These are phyloP conservation scores for Sequoiadendron giganteum DNA, from an alignment of 75 land plant species.

Conservation along the genomic window DNA sequence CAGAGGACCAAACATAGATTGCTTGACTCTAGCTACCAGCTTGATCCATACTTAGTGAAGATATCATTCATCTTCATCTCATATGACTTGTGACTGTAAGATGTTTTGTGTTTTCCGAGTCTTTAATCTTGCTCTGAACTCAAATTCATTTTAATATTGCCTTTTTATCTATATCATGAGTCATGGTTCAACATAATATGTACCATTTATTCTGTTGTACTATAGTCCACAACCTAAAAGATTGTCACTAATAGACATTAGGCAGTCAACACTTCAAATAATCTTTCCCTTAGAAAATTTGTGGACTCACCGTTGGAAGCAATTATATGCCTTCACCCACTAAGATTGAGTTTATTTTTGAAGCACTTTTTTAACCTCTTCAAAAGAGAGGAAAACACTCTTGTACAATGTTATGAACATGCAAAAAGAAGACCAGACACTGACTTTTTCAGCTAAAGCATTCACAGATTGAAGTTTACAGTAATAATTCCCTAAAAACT, in stretches of 20 bases:
- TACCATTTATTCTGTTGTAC: background rate
- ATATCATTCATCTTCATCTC: no score
- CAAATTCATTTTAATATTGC: background rate
- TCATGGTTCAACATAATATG: background rate
- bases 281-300: background rate
- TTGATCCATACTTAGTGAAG: no score
- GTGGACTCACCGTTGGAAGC: background rate
- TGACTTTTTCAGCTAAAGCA: background rate
- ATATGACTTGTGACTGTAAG: no score
- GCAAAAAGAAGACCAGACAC: background rate
- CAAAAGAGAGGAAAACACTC: background rate
- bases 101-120: no score
- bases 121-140: background rate
- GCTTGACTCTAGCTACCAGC: background rate
- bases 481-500: background rate
- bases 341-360: background rate
- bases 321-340: background rate
- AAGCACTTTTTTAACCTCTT: background rate
- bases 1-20: background rate
- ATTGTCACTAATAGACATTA: background rate
- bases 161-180: background rate
- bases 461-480: background rate
- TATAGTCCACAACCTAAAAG: background rate
- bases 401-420: background rate
- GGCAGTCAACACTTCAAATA: background rate